phyloP scores from a whole-genome alignment of 2,329 filamentous ascomycete genomes.

The Catunica adiposa region DNA sequence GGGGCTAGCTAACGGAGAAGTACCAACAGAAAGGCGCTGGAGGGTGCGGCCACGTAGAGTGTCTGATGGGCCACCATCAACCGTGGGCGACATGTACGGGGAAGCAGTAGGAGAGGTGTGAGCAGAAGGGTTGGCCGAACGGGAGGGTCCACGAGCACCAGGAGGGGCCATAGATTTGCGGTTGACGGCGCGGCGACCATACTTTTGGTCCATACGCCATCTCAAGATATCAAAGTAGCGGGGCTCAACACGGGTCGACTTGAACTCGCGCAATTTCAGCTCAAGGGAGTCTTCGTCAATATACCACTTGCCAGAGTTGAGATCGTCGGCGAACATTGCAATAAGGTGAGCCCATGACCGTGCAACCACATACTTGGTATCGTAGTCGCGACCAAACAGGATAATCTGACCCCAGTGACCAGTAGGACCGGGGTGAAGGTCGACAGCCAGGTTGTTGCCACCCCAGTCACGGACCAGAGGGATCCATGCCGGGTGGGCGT shows the following conservation, averaged over 20 bases:
- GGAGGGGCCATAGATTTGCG: conserved; percentile 34
- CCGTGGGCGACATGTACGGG: conserved; percentile 50
- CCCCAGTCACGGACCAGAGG: conserved; percentile 94
- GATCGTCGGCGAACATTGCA: conserved; percentile 73
- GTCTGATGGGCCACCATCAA: conserved; percentile 27
- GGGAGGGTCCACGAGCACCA: conserved; percentile 16
- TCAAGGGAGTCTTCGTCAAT: conserved; percentile 87
- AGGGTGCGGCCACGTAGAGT: conserved; percentile 54
- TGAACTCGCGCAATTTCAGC: conserved; percentile 85
- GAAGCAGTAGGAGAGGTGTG: conserved; percentile 26
- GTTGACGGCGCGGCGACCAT: conserved; percentile 49
- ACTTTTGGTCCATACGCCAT: conserved; percentile 92
- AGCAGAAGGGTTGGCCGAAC: conserved; percentile 23
- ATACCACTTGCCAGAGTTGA: conserved; percentile 75
- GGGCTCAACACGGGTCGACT: conserved; percentile 73
- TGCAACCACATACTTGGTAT: conserved; percentile 93
- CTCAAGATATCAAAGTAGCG: conserved; percentile 86
- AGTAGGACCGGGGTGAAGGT: conserved; percentile 74
- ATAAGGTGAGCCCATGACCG: conserved; percentile 83
- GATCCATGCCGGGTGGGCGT: conserved; percentile 90
- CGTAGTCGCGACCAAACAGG: conserved; percentile 90
- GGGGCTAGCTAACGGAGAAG: conserved; percentile 48
- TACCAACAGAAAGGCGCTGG: conserved; percentile 43
- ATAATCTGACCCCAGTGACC: conserved; percentile 96
- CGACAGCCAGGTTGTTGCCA: conserved; percentile 90